Percentiles rank a stretch among this genome's conserved stretches.
Evolutionary conservation across 805 yeast species (phyloP).

Genomic region (Torulaspora maleeae): DNA sequence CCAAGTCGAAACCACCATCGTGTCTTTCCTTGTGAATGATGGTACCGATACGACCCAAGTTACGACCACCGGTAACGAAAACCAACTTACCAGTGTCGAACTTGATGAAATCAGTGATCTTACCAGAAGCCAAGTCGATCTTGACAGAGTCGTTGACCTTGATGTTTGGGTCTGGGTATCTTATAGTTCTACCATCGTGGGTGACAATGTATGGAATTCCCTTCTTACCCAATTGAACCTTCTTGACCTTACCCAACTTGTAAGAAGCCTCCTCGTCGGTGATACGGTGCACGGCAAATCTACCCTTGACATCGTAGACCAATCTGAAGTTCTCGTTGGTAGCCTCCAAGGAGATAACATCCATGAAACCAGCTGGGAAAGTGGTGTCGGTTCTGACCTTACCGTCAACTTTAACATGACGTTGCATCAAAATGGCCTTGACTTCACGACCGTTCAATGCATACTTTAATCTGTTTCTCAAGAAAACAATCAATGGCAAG

Average conservation of each 20-base stretch:
- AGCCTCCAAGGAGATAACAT: constrained; percentile 93
- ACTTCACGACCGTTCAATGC: constrained; percentile 99
- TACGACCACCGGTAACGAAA: constrained; percentile 97
- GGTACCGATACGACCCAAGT: constrained; percentile 97
- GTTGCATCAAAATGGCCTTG: constrained; percentile 96
- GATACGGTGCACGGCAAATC: constrained; percentile 99
- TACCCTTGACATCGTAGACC: constrained; percentile 97
- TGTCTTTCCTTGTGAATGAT: constrained; percentile 95
- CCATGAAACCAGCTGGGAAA: constrained; percentile 99
- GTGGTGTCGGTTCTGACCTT: constrained; percentile 99
- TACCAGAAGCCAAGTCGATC: constrained; percentile 94
- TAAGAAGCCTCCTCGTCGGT: constrained; percentile 97
- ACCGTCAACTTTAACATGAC: constrained; percentile 97
- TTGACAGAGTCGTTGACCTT: constrained; percentile 97
- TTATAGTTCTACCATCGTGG: constrained; percentile 99
- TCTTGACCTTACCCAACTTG: constrained; percentile 98
- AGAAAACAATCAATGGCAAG: constrained; percentile 91
- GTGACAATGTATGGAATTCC: constrained; percentile 98
- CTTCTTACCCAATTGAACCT: constrained; percentile 96
- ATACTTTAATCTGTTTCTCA: constrained; percentile 98
- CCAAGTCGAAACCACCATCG: constrained; percentile 97
- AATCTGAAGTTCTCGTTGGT: constrained; percentile 99
- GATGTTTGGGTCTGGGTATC: constrained; percentile 98
- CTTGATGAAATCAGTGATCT: constrained; percentile 82
- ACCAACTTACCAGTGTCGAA: constrained; percentile 90